These are phyloP conservation scores for Blastocystis sp. DNA, from an alignment of 352 stramenopile species.

Conservation along the genomic window DNA sequence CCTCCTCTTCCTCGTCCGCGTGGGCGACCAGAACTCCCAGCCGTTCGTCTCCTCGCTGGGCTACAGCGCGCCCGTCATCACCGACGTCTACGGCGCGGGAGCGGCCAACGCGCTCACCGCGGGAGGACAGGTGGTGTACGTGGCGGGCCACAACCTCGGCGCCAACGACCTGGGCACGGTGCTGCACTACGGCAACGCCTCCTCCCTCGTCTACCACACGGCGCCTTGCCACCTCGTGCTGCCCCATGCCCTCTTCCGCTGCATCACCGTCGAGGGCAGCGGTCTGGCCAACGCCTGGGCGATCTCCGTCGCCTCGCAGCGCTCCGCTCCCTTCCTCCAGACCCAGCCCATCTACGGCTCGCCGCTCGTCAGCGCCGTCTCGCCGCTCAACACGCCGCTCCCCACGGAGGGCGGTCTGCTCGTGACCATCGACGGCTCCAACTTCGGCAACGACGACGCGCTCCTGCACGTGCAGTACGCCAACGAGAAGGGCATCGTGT, in stretches of 20 bases:
- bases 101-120: conserved; percentile 14
- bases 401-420: background rate
- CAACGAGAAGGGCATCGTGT: background rate
- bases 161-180: background rate
- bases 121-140: conserved; percentile 35
- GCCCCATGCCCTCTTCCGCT: conserved; percentile 24
- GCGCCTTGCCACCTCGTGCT: conserved; percentile 16
- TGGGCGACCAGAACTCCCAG: conserved; percentile 11
- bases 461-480: background rate
- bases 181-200: conserved; percentile 5
- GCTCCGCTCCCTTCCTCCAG: background rate
- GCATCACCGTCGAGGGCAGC: background rate
- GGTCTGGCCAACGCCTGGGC: background rate
- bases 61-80: conserved; percentile 14
- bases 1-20: background rate
- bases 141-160: conserved; percentile 26
- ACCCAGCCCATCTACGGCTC: conserved; percentile 8
- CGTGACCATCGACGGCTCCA: background rate
- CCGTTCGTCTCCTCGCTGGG: conserved; percentile 26
- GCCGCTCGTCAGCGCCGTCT: background rate
- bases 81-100: conserved; percentile 5
- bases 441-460: background rate
- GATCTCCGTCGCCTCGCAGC: background rate
- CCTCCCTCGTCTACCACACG: background rate
- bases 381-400: background rate